Conservation (phyloP, 352 stramenopile genomes). For the Globisporangium paroecandrum region DNA sequence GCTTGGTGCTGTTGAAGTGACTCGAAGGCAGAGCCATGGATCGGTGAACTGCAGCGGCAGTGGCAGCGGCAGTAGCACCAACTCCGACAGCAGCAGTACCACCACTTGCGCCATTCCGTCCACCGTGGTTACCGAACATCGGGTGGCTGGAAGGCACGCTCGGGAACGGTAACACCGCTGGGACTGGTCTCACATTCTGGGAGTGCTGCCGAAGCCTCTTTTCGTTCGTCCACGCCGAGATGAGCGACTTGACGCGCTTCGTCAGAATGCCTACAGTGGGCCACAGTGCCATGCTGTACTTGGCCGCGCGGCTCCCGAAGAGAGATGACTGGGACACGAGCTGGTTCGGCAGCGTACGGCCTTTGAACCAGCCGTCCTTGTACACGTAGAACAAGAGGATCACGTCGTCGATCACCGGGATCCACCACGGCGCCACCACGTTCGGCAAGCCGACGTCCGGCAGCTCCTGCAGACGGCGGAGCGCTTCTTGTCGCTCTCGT, state of each 20-base stretch:
- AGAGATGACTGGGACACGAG: slow-evolving; percentile 43
- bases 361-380: slow-evolving; percentile 69
- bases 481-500: slow-evolving; percentile 31
- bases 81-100: background rate
- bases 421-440: slow-evolving; percentile 68
- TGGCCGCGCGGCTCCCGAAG: slow-evolving; percentile 49
- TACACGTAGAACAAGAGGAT: slow-evolving; percentile 67
- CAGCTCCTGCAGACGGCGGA: slow-evolving; percentile 44
- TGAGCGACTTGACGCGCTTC: slow-evolving; percentile 43
- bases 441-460: slow-evolving; percentile 27
- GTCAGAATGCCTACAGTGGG: slow-evolving; percentile 49
- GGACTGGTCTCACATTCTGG: background rate
- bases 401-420: slow-evolving; percentile 71
- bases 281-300: slow-evolving; percentile 30
- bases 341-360: slow-evolving; percentile 30
- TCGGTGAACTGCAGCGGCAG: background rate
- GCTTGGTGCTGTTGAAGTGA: slow-evolving; percentile 23
- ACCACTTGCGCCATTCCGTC: no score
- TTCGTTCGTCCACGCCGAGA: slow-evolving; percentile 45
- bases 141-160: background rate
- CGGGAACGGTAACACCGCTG: background rate
- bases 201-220: slow-evolving; percentile 17
- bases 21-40: background rate
- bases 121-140: background rate
- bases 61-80: background rate